These are phyloP conservation scores for Platanthera zijinensis DNA, from an alignment of 106 monocot species.

Conservation along the genomic window DNA sequence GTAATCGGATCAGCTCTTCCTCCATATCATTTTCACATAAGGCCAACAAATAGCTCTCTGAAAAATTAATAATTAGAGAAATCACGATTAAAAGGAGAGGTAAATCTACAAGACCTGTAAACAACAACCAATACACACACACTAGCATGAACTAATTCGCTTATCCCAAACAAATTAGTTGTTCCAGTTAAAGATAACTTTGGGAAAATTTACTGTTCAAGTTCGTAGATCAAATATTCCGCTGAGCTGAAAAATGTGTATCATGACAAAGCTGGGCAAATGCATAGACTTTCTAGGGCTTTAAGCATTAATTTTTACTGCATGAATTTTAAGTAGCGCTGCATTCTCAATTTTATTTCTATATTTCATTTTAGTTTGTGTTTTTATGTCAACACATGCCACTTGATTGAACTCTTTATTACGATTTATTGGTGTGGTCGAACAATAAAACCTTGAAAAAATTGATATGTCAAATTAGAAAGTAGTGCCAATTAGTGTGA, in stretches of 20 bases:
- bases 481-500: too few species aligned
- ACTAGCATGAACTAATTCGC: not conserved
- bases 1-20: conserved; percentile 37
- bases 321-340: not conserved
- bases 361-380: too few species aligned
- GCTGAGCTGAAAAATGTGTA: not conserved
- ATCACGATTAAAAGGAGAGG: not conserved
- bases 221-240: not conserved
- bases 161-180: not conserved
- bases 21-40: conserved; percentile 71
- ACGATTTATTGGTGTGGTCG: too few species aligned
- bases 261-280: not conserved
- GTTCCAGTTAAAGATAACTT: not conserved
- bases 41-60: conserved; percentile 80
- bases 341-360: too few species aligned
- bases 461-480: too few species aligned
- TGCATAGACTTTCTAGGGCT: not conserved
- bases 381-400: too few species aligned
- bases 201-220: not conserved
- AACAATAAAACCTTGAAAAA: too few species aligned
- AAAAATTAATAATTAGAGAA: conserved; percentile 6
- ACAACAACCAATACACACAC: not conserved
- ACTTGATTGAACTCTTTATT: too few species aligned
- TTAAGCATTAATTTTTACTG: not conserved
- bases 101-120: not conserved